These are phyloP conservation scores for Pyrenula massariospora DNA, from an alignment of 495 filamentous ascomycete genomes.

Conservation along the genomic window DNA sequence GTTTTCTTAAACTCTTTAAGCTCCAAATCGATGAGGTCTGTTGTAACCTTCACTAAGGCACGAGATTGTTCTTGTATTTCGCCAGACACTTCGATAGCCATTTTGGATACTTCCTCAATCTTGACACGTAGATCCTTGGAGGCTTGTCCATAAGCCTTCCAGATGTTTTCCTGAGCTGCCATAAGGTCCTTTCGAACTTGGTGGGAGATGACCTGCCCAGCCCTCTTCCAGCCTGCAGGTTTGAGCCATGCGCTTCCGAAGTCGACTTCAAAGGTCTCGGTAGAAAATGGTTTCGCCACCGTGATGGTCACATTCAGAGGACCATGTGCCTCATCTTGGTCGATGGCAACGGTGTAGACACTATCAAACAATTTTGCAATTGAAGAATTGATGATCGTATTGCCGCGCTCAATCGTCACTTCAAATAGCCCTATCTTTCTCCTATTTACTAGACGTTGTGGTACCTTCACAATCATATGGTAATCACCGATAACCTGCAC, in stretches of 20 bases:
- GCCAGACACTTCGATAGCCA: slow-evolving; percentile 12
- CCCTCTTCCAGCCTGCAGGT: slow-evolving; percentile 43
- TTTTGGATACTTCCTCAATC: slow-evolving; percentile 34
- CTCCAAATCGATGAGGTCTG: slow-evolving; percentile 9
- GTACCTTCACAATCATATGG: slow-evolving; percentile 48
- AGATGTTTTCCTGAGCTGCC: slow-evolving; percentile 29
- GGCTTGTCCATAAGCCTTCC: slow-evolving; percentile 29
- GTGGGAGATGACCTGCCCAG: slow-evolving; percentile 27
- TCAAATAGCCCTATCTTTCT: slow-evolving; percentile 39
- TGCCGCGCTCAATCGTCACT: slow-evolving; percentile 36
- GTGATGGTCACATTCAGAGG: slow-evolving; percentile 44
- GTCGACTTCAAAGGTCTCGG: slow-evolving; percentile 42
- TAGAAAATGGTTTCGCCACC: slow-evolving; percentile 35
- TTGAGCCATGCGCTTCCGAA: slow-evolving; percentile 55
- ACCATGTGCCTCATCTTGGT: slow-evolving; percentile 47
- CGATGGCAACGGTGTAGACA: slow-evolving; percentile 43
- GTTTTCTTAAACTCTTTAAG: neutral
- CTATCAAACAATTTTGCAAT: slow-evolving; percentile 44
- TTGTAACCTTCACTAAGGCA: slow-evolving; percentile 22
- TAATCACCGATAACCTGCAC: slow-evolving; percentile 50
- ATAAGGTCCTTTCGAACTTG: slow-evolving; percentile 30
- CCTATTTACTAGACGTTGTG: slow-evolving; percentile 29
- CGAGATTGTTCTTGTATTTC: slow-evolving; percentile 8
- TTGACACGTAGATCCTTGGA: slow-evolving; percentile 37
- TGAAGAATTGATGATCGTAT: slow-evolving; percentile 30